These are phyloP conservation scores for Fusarium torreyae DNA, from an alignment of 2,329 filamentous ascomycete species.

Conservation along the genomic window DNA sequence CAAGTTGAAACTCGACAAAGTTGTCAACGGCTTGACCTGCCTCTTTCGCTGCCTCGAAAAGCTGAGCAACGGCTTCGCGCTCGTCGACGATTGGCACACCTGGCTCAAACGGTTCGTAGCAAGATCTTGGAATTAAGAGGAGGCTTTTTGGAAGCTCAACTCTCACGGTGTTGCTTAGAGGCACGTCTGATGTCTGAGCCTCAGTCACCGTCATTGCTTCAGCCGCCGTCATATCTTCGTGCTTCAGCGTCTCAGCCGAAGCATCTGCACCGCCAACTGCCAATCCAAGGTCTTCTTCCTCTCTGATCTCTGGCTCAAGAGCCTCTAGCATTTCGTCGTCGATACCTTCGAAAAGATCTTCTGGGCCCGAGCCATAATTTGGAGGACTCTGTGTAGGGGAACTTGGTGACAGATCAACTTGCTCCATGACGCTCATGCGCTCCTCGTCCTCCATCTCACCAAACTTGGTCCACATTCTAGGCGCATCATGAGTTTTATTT, in stretches of 20 bases:
- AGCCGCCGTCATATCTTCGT: neutral
- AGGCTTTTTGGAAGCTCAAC: conserved; percentile 51
- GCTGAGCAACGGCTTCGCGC: conserved; percentile 27
- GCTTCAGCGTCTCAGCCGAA: conserved; percentile 11
- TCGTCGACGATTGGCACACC: conserved; percentile 47
- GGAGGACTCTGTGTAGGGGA: conserved; percentile 13
- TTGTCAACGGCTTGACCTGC: conserved; percentile 41
- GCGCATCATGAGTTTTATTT: conserved; percentile 2
- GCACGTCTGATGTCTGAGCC: neutral
- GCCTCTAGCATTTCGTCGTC: conserved; percentile 16
- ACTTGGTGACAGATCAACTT: conserved; percentile 20
- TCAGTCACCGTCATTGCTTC: neutral
- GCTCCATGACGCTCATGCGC: conserved; percentile 15
- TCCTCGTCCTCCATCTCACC: conserved; percentile 27
- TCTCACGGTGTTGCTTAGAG: conserved; percentile 21
- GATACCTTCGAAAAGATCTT: conserved; percentile 14
- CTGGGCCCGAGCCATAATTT: conserved; percentile 6
- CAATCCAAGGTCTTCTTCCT: neutral
- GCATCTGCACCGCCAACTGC: conserved; percentile 1
- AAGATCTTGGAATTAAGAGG: conserved; percentile 50
- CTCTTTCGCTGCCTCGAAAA: conserved; percentile 25
- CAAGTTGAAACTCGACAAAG: conserved; percentile 66
- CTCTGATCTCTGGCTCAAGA: conserved; percentile 10
- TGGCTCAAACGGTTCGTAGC: conserved; percentile 53
- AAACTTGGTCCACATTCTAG: conserved; percentile 40